Evolutionary conservation across 2,329 filamentous ascomycete species (phyloP).

Genomic region (Aspergillus neotritici): DNA sequence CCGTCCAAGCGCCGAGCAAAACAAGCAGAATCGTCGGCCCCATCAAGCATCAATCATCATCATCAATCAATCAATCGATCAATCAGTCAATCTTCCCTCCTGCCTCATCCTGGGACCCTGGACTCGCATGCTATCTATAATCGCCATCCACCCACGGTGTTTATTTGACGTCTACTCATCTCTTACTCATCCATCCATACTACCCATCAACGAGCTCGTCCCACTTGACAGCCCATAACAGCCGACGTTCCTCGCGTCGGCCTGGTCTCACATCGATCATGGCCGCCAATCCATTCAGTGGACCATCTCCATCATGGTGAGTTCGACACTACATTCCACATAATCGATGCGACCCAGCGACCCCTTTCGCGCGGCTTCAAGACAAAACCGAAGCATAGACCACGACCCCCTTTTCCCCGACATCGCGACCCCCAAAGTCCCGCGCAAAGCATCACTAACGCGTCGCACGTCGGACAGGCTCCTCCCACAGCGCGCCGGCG

Average conservation of each 20-base stretch:
- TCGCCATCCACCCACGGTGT: too few relatives aligned
- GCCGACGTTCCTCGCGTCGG: neutral
- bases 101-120: too few relatives aligned
- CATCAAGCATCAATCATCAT: too few relatives aligned
- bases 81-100: too few relatives aligned
- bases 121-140: too few relatives aligned
- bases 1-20: neutral
- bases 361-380: too few relatives aligned
- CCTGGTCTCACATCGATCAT: slow-evolving; percentile 6
- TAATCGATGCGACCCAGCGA: too few relatives aligned
- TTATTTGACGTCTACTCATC: too few relatives aligned
- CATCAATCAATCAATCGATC: too few relatives aligned
- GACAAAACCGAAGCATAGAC: too few relatives aligned
- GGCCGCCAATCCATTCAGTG: slow-evolving; percentile 3
- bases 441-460: slow-evolving; percentile 8
- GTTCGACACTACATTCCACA: neutral
- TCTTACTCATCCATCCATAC: too few relatives aligned
- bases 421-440: neutral
- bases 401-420: neutral
- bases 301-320: slow-evolving; percentile 6
- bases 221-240: neutral
- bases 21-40: neutral
- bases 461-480: slow-evolving; percentile 1
- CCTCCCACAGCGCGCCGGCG: neutral
- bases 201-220: too few relatives aligned